Percentiles rank a stretch among this genome's conserved stretches.
These are phyloP conservation scores for Phytopythium aichiense DNA, from an alignment of 352 stramenopile species.

Conservation along the genomic window DNA sequence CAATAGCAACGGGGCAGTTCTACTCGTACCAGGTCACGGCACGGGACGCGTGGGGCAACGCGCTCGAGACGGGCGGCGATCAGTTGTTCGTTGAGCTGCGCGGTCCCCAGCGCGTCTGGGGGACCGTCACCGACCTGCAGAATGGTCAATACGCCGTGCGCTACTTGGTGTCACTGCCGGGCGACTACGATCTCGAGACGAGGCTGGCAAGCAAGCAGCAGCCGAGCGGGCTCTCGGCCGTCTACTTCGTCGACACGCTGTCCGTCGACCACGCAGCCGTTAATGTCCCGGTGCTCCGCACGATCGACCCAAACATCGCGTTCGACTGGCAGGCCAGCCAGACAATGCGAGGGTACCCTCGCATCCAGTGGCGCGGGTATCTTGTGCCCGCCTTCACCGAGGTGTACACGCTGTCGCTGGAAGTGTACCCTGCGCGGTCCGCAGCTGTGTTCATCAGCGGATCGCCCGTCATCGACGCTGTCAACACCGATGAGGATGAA, in stretches of 20 bases:
- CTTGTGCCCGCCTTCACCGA: constrained; percentile 39
- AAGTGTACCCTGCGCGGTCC: constrained; percentile 16
- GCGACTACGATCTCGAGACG: constrained; percentile 46
- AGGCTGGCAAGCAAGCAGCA: constrained; percentile 20
- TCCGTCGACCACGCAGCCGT: constrained; percentile 12
- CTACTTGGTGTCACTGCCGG: constrained; percentile 25
- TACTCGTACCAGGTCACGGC: constrained; percentile 32
- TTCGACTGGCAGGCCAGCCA: constrained; percentile 39
- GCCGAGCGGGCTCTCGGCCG: constrained; percentile 20
- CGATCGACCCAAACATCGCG: constrained; percentile 27
- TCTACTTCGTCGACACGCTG: constrained; percentile 31
- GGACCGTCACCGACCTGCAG: constrained; percentile 24
- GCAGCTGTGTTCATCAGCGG: constrained; percentile 31
- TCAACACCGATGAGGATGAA: constrained; percentile 14
- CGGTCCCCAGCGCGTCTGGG: constrained; percentile 24
- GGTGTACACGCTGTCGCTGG: constrained; percentile 29
- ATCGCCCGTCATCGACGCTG: constrained; percentile 27
- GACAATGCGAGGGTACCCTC: constrained; percentile 35
- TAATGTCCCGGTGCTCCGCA: constrained; percentile 14
- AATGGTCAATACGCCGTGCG: constrained; percentile 41
- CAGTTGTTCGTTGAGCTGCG: constrained; percentile 28
- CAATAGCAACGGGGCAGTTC: constrained; percentile 18
- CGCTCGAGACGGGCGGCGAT: constrained; percentile 30
- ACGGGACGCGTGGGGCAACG: constrained; percentile 42
- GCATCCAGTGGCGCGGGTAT: constrained; percentile 42